Evolutionary conservation across 1,139 yeast species (phyloP).

Genomic region (Scheffersomyces insectosa): DNA sequence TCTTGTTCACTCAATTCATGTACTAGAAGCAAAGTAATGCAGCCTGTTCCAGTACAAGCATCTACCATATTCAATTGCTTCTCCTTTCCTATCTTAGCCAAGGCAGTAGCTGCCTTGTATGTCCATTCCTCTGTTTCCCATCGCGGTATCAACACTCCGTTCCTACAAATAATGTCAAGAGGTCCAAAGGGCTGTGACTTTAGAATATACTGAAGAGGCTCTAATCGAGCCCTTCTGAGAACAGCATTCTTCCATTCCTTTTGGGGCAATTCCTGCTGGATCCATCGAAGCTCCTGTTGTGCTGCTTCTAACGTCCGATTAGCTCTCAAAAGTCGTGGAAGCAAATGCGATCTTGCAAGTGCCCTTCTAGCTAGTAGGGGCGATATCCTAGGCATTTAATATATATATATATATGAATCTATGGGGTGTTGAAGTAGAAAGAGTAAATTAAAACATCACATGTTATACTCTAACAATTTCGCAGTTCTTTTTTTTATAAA

Average conservation of each 20-base stretch:
- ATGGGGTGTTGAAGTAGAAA: neutral
- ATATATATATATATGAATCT: neutral
- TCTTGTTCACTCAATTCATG: conserved; percentile 24
- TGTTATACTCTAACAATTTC: too few species aligned
- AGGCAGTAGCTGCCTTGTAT: conserved; percentile 33
- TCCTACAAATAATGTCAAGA: conserved; percentile 57
- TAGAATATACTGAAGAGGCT: conserved; percentile 81
- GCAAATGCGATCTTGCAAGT: conserved; percentile 20
- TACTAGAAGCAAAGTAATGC: conserved; percentile 62
- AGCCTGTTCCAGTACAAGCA: conserved; percentile 90
- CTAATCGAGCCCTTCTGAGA: conserved; percentile 40
- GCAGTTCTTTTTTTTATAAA: neutral
- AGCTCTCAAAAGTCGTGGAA: conserved; percentile 37
- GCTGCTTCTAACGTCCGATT: conserved; percentile 32
- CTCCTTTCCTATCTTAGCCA: neutral
- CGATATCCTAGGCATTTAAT: conserved; percentile 35
- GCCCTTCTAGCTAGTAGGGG: conserved; percentile 32
- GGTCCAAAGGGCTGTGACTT: conserved; percentile 87
- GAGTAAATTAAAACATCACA: too few species aligned
- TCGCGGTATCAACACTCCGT: conserved; percentile 81
- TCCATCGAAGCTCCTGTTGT: conserved; percentile 40
- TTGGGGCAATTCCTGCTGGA: conserved; percentile 38
- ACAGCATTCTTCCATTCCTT: conserved; percentile 38
- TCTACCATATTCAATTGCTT: conserved; percentile 48
- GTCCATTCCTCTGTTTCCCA: conserved; percentile 98